phyloP scores from a whole-genome alignment of 345 rosid genomes.

The Zanthoxylum bungeanum region DNA sequence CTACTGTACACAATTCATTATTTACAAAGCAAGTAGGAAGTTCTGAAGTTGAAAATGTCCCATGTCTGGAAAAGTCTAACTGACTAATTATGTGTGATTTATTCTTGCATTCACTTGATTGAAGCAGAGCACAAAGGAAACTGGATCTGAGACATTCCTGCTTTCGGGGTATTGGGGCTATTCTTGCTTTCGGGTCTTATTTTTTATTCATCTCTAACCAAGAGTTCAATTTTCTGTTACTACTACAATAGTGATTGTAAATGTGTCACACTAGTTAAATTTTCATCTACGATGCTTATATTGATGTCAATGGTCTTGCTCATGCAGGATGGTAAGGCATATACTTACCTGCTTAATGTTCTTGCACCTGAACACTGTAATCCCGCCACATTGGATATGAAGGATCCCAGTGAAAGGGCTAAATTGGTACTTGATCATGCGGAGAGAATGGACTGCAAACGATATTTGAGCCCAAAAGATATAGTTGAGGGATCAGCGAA shows the following conservation, averaged over 20 bases:
- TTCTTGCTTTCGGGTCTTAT: background rate
- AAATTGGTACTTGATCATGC: slow-evolving; percentile 75
- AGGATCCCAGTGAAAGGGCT: slow-evolving; percentile 72
- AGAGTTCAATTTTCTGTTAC: background rate
- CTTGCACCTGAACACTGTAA: slow-evolving; percentile 84
- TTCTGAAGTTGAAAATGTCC: slow-evolving; percentile 1
- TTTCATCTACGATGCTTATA: slow-evolving; percentile 3
- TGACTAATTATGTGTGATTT: background rate
- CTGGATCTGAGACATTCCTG: background rate
- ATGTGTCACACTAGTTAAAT: background rate
- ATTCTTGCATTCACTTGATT: background rate
- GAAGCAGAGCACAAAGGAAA: background rate
- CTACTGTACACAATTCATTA: background rate
- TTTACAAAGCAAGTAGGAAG: background rate
- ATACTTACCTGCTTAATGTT: slow-evolving; percentile 81
- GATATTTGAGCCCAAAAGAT: slow-evolving; percentile 77
- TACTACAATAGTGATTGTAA: background rate
- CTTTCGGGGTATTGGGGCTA: background rate
- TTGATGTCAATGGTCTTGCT: slow-evolving; percentile 16
- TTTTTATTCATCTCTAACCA: background rate
- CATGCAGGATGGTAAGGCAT: slow-evolving; percentile 89
- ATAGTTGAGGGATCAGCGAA: slow-evolving; percentile 78
- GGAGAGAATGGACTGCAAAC: slow-evolving; percentile 78
- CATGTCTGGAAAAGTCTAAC: background rate
- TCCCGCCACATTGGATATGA: slow-evolving; percentile 68